Evolutionary conservation across 23 red algal genomes (phyloP).

Genomic region (Rhodosorus marinus): DNA sequence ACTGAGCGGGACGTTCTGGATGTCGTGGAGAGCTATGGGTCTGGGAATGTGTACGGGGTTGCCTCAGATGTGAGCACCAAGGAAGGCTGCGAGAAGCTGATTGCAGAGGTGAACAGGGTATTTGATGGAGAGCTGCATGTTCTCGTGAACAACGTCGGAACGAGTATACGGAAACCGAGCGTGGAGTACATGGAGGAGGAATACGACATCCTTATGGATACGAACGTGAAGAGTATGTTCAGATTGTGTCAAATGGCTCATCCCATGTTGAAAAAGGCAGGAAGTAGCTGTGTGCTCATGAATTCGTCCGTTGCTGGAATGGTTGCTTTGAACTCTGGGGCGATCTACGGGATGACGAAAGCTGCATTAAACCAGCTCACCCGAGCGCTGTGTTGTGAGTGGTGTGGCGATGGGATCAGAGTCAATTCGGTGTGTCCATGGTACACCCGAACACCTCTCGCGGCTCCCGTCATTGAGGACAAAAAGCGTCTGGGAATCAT

Average conservation of each 20-base stretch:
- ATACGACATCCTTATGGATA: not conserved
- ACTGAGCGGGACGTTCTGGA: conserved; percentile 4
- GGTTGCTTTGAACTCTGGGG: conserved; percentile 20
- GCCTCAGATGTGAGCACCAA: not conserved
- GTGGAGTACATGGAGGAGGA: not conserved
- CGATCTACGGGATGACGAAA: conserved; percentile 58
- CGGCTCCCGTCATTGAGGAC: conserved; percentile 9
- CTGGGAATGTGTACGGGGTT: not conserved
- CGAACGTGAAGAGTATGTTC: not conserved
- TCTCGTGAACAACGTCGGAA: conserved; percentile 67
- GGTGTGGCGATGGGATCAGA: conserved; percentile 31
- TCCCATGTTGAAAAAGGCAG: not conserved
- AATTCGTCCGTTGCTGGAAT: conserved; percentile 19
- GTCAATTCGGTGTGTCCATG: conserved; percentile 61
- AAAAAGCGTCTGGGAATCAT: conserved; percentile 18
- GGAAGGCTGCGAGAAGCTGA: not conserved
- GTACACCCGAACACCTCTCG: conserved; percentile 62
- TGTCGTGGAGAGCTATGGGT: too few species aligned
- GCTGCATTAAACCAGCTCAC: conserved; percentile 59
- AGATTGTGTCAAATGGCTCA: not conserved
- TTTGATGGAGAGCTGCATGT: conserved; percentile 23
- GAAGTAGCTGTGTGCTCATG: conserved; percentile 33
- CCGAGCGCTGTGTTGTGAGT: conserved; percentile 37
- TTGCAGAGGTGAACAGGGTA: not conserved
- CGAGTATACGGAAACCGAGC: not conserved